These are phyloP conservation scores for Sisymbrium irio DNA, from an alignment of 345 rosid genomes.

Conservation along the genomic window DNA sequence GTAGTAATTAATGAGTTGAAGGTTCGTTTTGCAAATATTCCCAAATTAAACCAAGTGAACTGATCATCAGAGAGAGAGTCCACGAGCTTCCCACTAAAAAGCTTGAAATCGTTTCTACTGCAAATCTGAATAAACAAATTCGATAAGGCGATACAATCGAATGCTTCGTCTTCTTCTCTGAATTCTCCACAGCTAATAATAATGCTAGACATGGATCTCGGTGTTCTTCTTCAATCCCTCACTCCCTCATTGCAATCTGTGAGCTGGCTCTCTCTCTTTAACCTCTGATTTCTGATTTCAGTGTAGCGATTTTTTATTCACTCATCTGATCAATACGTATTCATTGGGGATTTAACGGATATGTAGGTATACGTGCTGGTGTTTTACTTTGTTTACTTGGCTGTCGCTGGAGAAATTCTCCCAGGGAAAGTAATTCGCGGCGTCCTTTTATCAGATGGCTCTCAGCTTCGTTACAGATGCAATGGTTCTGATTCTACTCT, in stretches of 20 bases:
- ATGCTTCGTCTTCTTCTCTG: conserved; percentile 21
- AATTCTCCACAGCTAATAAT: too few relatives aligned
- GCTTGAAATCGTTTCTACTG: background rate
- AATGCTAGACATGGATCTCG: conserved; percentile 50
- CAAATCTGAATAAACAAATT: background rate
- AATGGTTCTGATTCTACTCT: conserved; percentile 43
- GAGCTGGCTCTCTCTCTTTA: conserved; percentile 20
- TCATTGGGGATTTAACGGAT: background rate
- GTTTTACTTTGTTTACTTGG: conserved; percentile 64
- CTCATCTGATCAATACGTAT: background rate
- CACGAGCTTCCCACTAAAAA: conserved; percentile 30
- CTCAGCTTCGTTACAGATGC: conserved; percentile 71
- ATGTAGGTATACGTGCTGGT: conserved; percentile 49
- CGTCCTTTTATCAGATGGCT: conserved; percentile 57
- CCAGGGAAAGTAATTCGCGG: conserved; percentile 76
- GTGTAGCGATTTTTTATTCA: background rate
- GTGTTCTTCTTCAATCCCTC: conserved; percentile 36
- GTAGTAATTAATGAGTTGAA: background rate
- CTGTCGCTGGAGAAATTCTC: conserved; percentile 53
- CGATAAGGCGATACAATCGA: conserved; percentile 25
- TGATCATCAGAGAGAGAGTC: background rate
- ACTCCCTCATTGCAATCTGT: conserved; percentile 64
- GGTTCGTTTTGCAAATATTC: background rate
- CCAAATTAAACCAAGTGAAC: background rate
- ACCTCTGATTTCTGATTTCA: conserved; percentile 3